These are phyloP conservation scores for Colletotrichum truncatum DNA, from an alignment of 2,329 filamentous ascomycete genomes.

Conservation along the genomic window DNA sequence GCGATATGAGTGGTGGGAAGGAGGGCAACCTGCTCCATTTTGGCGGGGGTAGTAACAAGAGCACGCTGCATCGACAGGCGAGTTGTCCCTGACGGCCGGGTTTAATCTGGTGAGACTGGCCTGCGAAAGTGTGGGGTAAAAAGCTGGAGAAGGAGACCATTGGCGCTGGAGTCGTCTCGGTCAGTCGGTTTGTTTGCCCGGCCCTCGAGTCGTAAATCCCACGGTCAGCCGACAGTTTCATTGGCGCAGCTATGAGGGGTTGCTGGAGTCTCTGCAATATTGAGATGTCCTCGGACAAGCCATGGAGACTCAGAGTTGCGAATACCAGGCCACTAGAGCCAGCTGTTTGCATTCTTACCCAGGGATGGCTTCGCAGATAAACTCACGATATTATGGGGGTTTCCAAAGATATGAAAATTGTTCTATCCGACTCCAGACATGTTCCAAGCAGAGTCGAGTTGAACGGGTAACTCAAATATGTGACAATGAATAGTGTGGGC, in stretches of 20 bases:
- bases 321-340: too few relatives aligned
- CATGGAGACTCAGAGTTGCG: background rate
- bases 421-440: background rate
- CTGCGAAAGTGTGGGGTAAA: slow-evolving; percentile 16
- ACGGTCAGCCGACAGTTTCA: background rate
- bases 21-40: background rate
- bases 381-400: too few relatives aligned
- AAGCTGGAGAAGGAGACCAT: slow-evolving; percentile 11
- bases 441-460: background rate
- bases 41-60: slow-evolving; percentile 8
- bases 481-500: too few relatives aligned
- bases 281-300: background rate
- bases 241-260: background rate
- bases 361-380: too few relatives aligned
- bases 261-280: too few relatives aligned
- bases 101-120: background rate
- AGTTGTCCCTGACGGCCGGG: slow-evolving; percentile 10
- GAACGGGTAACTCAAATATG: background rate
- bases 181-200: background rate
- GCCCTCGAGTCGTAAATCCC: background rate
- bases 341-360: too few relatives aligned
- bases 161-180: background rate
- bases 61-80: slow-evolving; percentile 3
- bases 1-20: slow-evolving; percentile 22
- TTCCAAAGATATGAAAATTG: too few relatives aligned